Conservation (phyloP, 2,329 filamentous ascomycete genomes). For the Ophiosphaerella korrae region DNA sequence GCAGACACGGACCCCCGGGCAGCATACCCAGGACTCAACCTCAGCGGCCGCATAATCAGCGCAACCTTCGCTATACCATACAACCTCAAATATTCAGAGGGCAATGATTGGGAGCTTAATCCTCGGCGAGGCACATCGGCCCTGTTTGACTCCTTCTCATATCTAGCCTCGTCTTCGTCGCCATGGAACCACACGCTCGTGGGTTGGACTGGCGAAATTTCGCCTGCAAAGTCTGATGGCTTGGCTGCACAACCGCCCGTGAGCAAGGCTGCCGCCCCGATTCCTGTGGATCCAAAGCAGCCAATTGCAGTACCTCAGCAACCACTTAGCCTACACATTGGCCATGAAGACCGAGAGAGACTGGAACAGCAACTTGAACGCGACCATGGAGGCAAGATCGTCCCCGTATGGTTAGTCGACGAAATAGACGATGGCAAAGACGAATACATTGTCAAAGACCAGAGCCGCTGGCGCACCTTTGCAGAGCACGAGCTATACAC, state of each 20-base stretch:
- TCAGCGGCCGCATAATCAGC: constrained; percentile 68
- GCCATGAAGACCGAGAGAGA: constrained; percentile 69
- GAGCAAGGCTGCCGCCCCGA: constrained; percentile 79
- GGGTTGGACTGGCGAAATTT: constrained; percentile 86
- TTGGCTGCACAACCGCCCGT: constrained; percentile 54
- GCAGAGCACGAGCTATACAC: constrained; percentile 92
- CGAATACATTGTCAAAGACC: constrained; percentile 74
- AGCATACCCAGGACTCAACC: constrained; percentile 61
- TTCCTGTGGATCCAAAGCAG: constrained; percentile 70
- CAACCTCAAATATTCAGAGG: constrained; percentile 58
- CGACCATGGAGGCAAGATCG: constrained; percentile 75
- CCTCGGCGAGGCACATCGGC: constrained; percentile 86
- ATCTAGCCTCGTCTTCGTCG: constrained; percentile 81
- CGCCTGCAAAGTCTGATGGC: constrained; percentile 37
- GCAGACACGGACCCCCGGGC: constrained; percentile 59
- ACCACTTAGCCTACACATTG: constrained; percentile 72
- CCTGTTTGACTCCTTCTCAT: constrained; percentile 86
- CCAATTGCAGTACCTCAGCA: constrained; percentile 63
- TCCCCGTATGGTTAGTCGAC: constrained; percentile 89
- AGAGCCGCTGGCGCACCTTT: constrained; percentile 85
- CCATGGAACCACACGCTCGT: constrained; percentile 92
- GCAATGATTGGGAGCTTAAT: constrained; percentile 69
- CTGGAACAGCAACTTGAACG: constrained; percentile 76
- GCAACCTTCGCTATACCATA: constrained; percentile 68
- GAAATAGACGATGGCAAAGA: constrained; percentile 73